A percentile compares a stretch with the other conserved stretches of the same genome.
These are phyloP conservation scores for Raphanus raphanistrum DNA, from an alignment of 345 rosid genomes.

Conservation along the genomic window DNA sequence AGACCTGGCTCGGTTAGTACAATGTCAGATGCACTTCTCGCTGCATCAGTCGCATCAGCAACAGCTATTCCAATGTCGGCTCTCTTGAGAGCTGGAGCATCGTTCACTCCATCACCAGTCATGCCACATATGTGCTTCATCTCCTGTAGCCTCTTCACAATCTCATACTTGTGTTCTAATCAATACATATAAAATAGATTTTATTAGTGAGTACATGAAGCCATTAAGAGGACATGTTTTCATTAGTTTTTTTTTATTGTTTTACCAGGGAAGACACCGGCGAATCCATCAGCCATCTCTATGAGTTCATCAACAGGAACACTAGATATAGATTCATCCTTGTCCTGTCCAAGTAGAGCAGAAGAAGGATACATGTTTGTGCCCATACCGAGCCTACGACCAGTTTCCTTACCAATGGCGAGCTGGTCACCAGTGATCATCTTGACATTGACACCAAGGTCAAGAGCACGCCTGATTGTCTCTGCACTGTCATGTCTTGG, in stretches of 20 bases:
- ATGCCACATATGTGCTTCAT: slow-evolving; percentile 93
- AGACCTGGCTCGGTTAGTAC: slow-evolving; percentile 93
- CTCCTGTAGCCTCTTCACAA: slow-evolving; percentile 81
- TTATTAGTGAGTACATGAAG: background rate
- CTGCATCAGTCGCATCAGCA: slow-evolving; percentile 98
- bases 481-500: slow-evolving; percentile 98
- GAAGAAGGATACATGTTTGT: slow-evolving; percentile 98
- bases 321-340: slow-evolving; percentile 50
- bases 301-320: slow-evolving; percentile 84
- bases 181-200: background rate
- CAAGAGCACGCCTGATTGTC: slow-evolving; percentile 80
- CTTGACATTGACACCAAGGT: slow-evolving; percentile 89
- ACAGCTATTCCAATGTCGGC: slow-evolving; percentile 98
- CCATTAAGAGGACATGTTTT: background rate
- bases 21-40: slow-evolving; percentile 87
- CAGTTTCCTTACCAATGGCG: slow-evolving; percentile 91
- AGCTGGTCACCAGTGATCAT: slow-evolving; percentile 97
- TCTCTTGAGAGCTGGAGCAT: slow-evolving; percentile 91
- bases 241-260: background rate
- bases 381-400: slow-evolving; percentile 95
- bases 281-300: slow-evolving; percentile 94
- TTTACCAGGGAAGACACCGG: slow-evolving; percentile 92
- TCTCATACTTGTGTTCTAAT: slow-evolving; percentile 90
- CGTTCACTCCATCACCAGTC: slow-evolving; percentile 99
- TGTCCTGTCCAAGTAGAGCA: slow-evolving; percentile 70